Evolutionary conservation across 2,329 filamentous ascomycete genomes (phyloP).

Genomic region (Laburnicola sp.): DNA sequence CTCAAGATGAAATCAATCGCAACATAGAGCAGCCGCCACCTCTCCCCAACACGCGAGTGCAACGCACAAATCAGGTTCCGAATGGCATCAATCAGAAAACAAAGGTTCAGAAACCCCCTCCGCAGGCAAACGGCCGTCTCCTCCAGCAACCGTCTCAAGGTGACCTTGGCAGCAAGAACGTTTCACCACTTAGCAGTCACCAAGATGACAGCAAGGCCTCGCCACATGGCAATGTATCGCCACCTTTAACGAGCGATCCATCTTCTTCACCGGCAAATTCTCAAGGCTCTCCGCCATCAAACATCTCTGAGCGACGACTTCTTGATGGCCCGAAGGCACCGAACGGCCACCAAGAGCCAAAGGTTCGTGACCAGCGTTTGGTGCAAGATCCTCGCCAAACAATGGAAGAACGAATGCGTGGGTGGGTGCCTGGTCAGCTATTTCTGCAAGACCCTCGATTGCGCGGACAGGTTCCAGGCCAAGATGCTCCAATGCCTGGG

Average conservation of each 20-base stretch:
- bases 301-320: conserved; percentile 10
- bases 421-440: conserved; percentile 10
- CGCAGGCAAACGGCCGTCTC: conserved; percentile 14
- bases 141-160: conserved; percentile 12
- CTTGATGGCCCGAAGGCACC: conserved; percentile 6
- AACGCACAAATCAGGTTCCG: background rate
- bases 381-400: conserved; percentile 13
- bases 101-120: background rate
- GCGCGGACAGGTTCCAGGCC: conserved; percentile 14
- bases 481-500: conserved; percentile 19
- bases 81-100: background rate
- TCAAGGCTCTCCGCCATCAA: conserved; percentile 11
- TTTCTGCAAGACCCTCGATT: conserved; percentile 15
- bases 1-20: conserved; percentile 43
- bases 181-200: conserved; percentile 10
- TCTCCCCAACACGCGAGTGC: conserved; percentile 7
- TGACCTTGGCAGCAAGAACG: background rate
- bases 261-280: conserved; percentile 13
- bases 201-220: conserved; percentile 8
- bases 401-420: conserved; percentile 15
- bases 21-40: conserved; percentile 2
- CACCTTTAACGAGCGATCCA: conserved; percentile 15
- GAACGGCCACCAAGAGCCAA: conserved; percentile 2
- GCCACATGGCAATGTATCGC: conserved; percentile 16
- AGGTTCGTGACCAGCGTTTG: conserved; percentile 10